Base-by-base conservation (phyloP, 352 stramenopile genomes). In the Phytophthora hibernalis region DNA sequence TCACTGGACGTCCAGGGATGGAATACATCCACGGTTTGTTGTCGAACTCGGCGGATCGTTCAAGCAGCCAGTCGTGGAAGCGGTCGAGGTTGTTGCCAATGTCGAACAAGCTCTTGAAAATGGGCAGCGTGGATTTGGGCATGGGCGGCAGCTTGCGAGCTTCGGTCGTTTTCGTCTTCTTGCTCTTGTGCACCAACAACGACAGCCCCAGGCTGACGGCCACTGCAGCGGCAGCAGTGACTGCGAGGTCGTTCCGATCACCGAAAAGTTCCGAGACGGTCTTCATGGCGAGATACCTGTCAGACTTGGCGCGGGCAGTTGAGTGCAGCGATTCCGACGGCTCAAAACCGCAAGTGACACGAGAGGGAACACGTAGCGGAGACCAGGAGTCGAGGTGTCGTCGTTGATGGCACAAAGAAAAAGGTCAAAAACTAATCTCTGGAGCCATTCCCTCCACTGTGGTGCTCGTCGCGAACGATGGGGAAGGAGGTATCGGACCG, bases 41-140 rank as follows among this genome's bases (percentile, higher is more conserved):
- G 48, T 72, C 68, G 54, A 82, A 78, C 20, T 58, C 61, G n/a
- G 52, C 48, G 24, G 72, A 71, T 26, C 82, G 69, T 9, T 78
- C 74, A 11, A 58, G 55, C n/a, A 85, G 31, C 76, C 79, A 87
- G 65, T 83, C 79, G 55, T 87, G 60, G 47, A 85, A 70, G 24
- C 74, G 76, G 11, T 61, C 49, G 20, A 60, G 30, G 31, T 82
- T 68, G 47, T 52, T 40, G 2, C 42, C 40, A 22, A 64, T 53
- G 18, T 78, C 67, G 13, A 76, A 43, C 31, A 80, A 54, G 30
- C 80, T 80, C n/a, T 74, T 74, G 4, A 85, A 51, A 58, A 87
- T 33, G 2, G 70, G 73, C 26, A 85, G 52, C 30, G 66, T 80
- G 22, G 54, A 57, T 15, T 58, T 44, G 24, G 71, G 71, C 62